Conservation (phyloP, 225 moss, liverwort and hornwort genomes). For the Polytrichum formosum region DNA sequence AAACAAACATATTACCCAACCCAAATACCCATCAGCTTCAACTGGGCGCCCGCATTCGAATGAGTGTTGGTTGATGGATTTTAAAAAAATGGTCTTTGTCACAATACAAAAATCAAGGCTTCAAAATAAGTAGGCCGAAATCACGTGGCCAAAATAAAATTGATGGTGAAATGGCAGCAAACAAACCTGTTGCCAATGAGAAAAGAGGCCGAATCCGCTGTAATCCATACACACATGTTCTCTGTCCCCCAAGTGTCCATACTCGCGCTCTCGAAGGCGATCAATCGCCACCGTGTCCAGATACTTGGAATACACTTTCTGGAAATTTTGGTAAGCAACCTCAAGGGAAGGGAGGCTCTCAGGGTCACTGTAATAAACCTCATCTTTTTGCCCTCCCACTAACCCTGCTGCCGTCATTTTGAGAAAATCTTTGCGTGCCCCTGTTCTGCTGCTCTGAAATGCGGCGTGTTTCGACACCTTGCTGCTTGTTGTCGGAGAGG, state of each 20-base stretch:
- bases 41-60: no score
- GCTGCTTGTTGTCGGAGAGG: conserved; percentile 1
- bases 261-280: conserved; percentile 75
- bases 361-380: conserved; percentile 67
- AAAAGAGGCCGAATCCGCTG: conserved; percentile 94
- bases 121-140: no score
- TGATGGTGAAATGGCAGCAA: no score
- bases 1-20: no score
- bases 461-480: conserved; percentile 11
- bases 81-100: no score
- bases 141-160: no score
- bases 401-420: conserved; percentile 51
- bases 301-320: conserved; percentile 69
- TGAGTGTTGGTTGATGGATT: no score
- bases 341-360: conserved; percentile 78
- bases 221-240: conserved; percentile 96
- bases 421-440: conserved; percentile 70
- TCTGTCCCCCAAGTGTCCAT: conserved; percentile 72
- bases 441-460: conserved; percentile 31
- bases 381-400: conserved; percentile 17
- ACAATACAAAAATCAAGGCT: no score
- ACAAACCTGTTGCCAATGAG: conserved; percentile 71
- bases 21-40: no score
- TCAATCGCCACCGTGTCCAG: conserved; percentile 71
- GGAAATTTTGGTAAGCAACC: conserved; percentile 56